Evolutionary conservation across 164 flowering plant genomes (phyloP).

Genomic region (Santalum album): DNA sequence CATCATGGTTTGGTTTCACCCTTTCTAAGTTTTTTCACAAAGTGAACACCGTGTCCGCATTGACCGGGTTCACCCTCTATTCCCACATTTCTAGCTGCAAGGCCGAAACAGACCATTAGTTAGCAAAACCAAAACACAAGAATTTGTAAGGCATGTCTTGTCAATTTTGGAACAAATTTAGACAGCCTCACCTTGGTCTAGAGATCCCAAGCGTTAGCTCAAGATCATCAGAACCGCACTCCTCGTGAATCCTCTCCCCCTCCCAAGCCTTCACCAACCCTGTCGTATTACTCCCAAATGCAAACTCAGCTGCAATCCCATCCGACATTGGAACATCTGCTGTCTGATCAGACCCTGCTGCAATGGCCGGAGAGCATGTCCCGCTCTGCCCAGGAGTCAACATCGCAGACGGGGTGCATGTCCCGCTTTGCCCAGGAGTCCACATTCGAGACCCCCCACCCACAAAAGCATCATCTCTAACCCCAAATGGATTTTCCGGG

Average conservation of each 20-base stretch:
- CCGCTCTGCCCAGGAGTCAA: conserved; percentile 4
- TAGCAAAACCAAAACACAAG: background rate
- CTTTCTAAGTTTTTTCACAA: background rate
- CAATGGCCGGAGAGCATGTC: conserved; percentile 80
- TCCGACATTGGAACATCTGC: conserved; percentile 83
- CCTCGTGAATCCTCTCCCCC: conserved; percentile 95
- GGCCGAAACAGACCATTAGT: background rate
- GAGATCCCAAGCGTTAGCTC: conserved; percentile 90
- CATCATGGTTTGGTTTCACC: too few relatives aligned
- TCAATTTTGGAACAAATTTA: background rate
- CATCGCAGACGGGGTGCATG: background rate
- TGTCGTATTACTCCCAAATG: conserved; percentile 54
- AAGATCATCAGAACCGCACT: conserved; percentile 79
- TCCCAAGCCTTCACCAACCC: conserved; percentile 93
- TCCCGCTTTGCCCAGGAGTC: conserved; percentile 95
- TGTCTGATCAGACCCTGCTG: conserved; percentile 48
- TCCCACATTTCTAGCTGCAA: background rate
- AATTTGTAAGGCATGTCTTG: background rate
- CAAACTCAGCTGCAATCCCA: conserved; percentile 74
- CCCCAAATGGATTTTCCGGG: conserved; percentile 56
- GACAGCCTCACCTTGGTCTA: conserved; percentile 38
- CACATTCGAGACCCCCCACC: conserved; percentile 76
- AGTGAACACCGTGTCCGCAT: too few relatives aligned
- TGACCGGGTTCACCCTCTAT: background rate
- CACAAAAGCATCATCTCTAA: conserved; percentile 36